phyloP scores from a whole-genome alignment of 2,329 filamentous ascomycete species.

The Shiraia bambusicola region DNA sequence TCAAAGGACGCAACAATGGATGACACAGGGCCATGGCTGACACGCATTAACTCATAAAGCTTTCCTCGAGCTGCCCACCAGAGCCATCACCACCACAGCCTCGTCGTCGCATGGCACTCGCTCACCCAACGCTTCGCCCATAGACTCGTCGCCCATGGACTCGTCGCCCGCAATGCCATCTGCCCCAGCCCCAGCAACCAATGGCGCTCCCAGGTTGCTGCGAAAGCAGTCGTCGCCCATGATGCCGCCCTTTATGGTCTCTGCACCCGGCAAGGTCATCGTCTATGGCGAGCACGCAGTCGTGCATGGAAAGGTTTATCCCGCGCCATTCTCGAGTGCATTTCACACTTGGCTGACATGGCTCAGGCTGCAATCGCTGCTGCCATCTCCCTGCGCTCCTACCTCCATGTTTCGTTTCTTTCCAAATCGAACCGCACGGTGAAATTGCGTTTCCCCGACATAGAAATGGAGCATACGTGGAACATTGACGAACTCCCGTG shows the following conservation, averaged over 20 bases:
- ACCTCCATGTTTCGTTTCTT: conserved; percentile 90
- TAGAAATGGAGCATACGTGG: conserved; percentile 88
- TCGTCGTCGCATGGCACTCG: conserved; percentile 27
- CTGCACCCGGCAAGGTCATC: conserved; percentile 96
- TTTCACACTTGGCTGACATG: conserved; percentile 14
- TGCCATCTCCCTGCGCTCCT: conserved; percentile 90
- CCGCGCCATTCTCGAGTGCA: background rate
- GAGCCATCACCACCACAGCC: conserved; percentile 8
- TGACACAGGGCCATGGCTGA: conserved; percentile 13
- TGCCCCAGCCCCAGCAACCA: conserved; percentile 10
- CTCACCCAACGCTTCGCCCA: conserved; percentile 29
- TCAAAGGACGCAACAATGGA: background rate
- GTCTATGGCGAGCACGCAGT: conserved; percentile 97
- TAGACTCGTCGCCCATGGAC: conserved; percentile 32
- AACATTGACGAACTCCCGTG: conserved; percentile 90
- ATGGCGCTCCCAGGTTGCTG: conserved; percentile 20
- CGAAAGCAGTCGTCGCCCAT: conserved; percentile 56
- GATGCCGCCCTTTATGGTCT: conserved; percentile 94
- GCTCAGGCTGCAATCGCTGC: conserved; percentile 86
- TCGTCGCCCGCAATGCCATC: conserved; percentile 25
- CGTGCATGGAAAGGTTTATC: conserved; percentile 87
- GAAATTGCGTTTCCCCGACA: conserved; percentile 85
- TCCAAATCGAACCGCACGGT: conserved; percentile 90
- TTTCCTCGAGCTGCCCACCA: conserved; percentile 25
- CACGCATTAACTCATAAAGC: conserved; percentile 8